Evolutionary conservation across 1,284 basidiomycete genomes (phyloP), one percentile per base, ranked within the genome.

Genomic region (Ceratobasidium papillatum): DNA sequence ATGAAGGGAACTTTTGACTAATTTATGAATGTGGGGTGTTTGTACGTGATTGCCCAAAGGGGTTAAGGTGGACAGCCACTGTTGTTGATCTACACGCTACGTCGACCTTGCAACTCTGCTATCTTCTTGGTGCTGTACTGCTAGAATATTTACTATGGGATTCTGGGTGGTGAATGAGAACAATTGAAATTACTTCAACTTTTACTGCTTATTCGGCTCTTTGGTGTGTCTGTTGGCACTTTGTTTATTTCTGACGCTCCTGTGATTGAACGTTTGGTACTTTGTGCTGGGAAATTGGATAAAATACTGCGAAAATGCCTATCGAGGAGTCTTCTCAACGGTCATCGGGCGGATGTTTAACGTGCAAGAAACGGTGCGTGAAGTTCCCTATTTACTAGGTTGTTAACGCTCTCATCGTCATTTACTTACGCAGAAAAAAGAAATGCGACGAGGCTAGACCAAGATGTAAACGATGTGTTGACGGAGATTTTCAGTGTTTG

Each of bases 371-470:
- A 27, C 19, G 64, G 64, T 66, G 19, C 12, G 47, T 66, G 14
- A 22, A 4, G 19, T 8, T 14, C 7, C n/a, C 1, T 25, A 27
- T 22, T 45, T 17, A 9, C 34, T 30, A 14, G 2, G n/a, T 25
- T 8, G 12, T 30, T 14, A 9, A 25, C 12, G 9, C 38, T 19
- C 14, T 45, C 30, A 30, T 25, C 7, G 17, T 12, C 11, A 27
- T 1, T 27, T 17, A 14, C 25, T 9, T 8, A 14, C 45, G 61
- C 22, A 62, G 61, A 19, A 62, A 30, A 27, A 62, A 62, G 19
- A 62, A 62, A 27, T 62, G 61, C 19, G 61, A 49, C 19, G 62
- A 64, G 62, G 25, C 25, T 2, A 64, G 43, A 43, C 45, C 45
- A 3, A 11, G 3, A 1, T 64, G 62, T 64, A 64, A 4, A 22